Conservation (phyloP, 2,329 filamentous ascomycete species). For the Trichoderma polysporum region DNA sequence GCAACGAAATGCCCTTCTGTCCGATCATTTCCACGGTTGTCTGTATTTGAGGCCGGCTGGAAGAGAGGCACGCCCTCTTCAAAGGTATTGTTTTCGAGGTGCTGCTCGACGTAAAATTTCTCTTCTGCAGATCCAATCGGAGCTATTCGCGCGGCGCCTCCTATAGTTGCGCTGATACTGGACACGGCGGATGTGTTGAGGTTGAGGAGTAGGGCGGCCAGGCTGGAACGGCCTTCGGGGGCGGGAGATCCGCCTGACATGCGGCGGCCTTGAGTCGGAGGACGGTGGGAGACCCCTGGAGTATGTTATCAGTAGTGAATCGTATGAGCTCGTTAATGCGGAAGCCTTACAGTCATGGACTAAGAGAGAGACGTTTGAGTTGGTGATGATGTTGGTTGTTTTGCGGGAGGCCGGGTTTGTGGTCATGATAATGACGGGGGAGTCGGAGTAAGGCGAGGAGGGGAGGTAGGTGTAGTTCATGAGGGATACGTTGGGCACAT, state of each 20-base stretch:
- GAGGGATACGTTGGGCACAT: conserved; percentile 86
- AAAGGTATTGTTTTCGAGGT: conserved; percentile 92
- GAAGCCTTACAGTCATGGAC: conserved; percentile 76
- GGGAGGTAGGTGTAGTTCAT: conserved; percentile 99
- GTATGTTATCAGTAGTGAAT: neutral
- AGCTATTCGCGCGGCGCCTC: conserved; percentile 77
- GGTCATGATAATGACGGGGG: conserved; percentile 94
- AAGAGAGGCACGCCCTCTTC: conserved; percentile 48
- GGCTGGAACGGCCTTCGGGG: conserved; percentile 66
- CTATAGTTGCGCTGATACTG: conserved; percentile 90
- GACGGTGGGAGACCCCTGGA: conserved; percentile 81
- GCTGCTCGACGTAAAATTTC: conserved; percentile 74
- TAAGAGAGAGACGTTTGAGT: conserved; percentile 87
- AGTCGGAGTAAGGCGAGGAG: conserved; percentile 64
- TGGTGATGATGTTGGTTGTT: conserved; percentile 76
- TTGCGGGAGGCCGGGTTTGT: conserved; percentile 78
- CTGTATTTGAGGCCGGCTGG: conserved; percentile 39
- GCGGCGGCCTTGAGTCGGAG: conserved; percentile 66
- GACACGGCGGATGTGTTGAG: conserved; percentile 87
- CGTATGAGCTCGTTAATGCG: neutral
- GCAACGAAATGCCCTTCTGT: conserved; percentile 66
- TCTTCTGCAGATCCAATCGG: conserved; percentile 76
- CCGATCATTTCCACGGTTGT: conserved; percentile 46
- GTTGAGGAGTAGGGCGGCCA: conserved; percentile 82
- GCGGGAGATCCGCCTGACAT: conserved; percentile 62